Base-by-base conservation (phyloP, 768 basidiomycete species). In the Tulasnella sp. region DNA sequence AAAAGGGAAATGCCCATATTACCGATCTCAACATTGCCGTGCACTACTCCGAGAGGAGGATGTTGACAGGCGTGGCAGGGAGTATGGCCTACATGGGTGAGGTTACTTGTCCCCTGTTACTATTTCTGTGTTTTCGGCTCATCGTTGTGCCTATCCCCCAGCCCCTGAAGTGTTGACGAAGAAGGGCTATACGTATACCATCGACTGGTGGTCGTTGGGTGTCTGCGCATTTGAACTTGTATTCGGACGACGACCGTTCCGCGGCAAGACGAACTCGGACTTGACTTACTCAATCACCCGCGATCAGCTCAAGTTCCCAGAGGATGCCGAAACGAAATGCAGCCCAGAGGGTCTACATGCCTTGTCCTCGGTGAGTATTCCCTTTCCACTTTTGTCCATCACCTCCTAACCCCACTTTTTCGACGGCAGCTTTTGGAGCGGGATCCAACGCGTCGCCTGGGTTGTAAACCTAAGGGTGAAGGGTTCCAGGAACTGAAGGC, bases 11-110 rank as follows among this genome's bases (percentile, higher is more conserved):
- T 67, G 94, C 89, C 1, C 94, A 98, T 67, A 74, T 99, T 64
- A 98, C 96, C 7, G 96, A 99, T 71, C 96, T 99, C 74, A 99
- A 99, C 66, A 92, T 99, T 62, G 96, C 94, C 21, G 94, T 98
- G 6, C 94, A 98, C 69, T 97, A 91, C 68, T 94, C 93, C 9
- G 86, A 89, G 59, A 77, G 84, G 51, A 79, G 93, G 34, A 65
- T 86, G 60, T 84, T 98, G 69, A 91, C 88, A 0, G 90, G 88
- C 59, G 86, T 99, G 14, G 94, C 96, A 6, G 96, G 96, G 3
- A 92, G 88, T 65, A 93, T 99, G 90, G 94, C 96, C 0, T 99
- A 99, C 72, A 99, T 99, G 96, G 93, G 80, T 83, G 65, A 54
- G 76, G 68, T 12, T 34, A 25, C 5, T 39, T 34, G 31, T 34